phyloP scores from a whole-genome alignment of 2,329 filamentous ascomycete species.

The Lecanosticta acicola region DNA sequence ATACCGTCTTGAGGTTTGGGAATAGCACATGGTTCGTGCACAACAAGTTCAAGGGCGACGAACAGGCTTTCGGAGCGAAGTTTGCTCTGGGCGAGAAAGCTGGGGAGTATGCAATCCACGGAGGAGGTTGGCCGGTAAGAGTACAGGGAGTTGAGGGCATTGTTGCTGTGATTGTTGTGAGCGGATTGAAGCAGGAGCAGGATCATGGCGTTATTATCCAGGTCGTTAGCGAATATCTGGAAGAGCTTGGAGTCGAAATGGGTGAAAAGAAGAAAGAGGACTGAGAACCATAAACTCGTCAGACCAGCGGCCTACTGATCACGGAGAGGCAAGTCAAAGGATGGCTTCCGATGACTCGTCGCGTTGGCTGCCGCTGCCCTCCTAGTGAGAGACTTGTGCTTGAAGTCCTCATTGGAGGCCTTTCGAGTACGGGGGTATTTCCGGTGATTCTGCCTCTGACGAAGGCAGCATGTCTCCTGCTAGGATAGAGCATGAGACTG shows the following conservation, averaged over 20 bases:
- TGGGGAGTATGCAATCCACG: conserved; percentile 68
- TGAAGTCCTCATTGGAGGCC: too few relatives aligned
- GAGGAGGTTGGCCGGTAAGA: conserved; percentile 67
- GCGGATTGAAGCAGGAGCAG: conserved; percentile 68
- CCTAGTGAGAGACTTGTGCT: too few relatives aligned
- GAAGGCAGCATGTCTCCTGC: too few relatives aligned
- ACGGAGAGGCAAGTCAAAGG: too few relatives aligned
- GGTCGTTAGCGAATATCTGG: conserved; percentile 53
- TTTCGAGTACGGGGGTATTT: too few relatives aligned
- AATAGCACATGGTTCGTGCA: conserved; percentile 65
- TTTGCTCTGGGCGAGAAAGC: conserved; percentile 55
- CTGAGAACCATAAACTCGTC: too few relatives aligned
- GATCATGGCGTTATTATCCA: conserved; percentile 73
- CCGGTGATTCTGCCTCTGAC: too few relatives aligned
- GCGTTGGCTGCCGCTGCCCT: too few relatives aligned
- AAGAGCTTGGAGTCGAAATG: conserved; percentile 29
- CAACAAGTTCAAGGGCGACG: conserved; percentile 60
- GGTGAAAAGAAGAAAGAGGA: conserved; percentile 37
- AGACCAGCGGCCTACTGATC: too few relatives aligned
- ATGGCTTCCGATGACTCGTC: too few relatives aligned
- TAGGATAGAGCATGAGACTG: too few relatives aligned
- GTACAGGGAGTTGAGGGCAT: conserved; percentile 70
- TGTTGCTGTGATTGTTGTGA: conserved; percentile 69
- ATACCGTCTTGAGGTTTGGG: conserved; percentile 66
- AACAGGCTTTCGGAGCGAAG: conserved; percentile 59